A percentile compares a stretch with the other conserved stretches of the same genome.
Conservation (phyloP, 495 filamentous ascomycete genomes). For the Copromyces sp. region DNA sequence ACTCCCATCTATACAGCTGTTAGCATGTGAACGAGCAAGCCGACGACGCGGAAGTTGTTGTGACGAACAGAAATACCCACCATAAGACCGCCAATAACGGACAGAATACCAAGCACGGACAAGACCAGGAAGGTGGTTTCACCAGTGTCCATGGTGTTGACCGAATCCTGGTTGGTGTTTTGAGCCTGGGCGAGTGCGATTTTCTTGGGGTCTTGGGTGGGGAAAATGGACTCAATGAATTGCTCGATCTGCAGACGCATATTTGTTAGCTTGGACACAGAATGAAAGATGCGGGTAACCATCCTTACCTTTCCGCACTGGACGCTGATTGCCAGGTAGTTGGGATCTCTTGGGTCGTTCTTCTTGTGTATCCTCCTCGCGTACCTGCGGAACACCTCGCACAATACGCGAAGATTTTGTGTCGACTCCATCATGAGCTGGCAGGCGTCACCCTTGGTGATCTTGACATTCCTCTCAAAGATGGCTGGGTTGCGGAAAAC, state of each 20-base stretch:
- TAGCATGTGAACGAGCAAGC: constrained; percentile 3
- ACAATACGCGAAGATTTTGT: constrained; percentile 73
- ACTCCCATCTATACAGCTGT: constrained; percentile 42
- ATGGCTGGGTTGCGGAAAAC: constrained; percentile 88
- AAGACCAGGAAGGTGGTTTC: constrained; percentile 28
- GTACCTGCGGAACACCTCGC: constrained; percentile 67
- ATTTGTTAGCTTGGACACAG: constrained; percentile 2
- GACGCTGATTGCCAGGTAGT: constrained; percentile 86
- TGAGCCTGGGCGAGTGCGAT: constrained; percentile 23
- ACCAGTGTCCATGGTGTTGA: constrained; percentile 16
- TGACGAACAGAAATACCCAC: constrained; percentile 20
- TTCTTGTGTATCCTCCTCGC: constrained; percentile 79
- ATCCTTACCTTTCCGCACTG: constrained; percentile 72
- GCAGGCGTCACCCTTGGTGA: constrained; percentile 91
- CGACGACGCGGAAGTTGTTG: neutral
- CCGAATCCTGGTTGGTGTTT: constrained; percentile 12
- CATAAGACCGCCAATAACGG: constrained; percentile 34
- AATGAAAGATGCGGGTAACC: neutral
- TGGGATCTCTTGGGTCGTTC: constrained; percentile 88
- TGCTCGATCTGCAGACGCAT: constrained; percentile 64
- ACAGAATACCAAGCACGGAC: constrained; percentile 23
- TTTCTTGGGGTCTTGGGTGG: constrained; percentile 46
- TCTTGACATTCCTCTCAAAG: constrained; percentile 86
- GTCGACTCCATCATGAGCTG: constrained; percentile 83
- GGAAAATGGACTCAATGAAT: constrained; percentile 94